Conservation (phyloP, 2,329 filamentous ascomycete genomes). For the Helotiales sp. region DNA sequence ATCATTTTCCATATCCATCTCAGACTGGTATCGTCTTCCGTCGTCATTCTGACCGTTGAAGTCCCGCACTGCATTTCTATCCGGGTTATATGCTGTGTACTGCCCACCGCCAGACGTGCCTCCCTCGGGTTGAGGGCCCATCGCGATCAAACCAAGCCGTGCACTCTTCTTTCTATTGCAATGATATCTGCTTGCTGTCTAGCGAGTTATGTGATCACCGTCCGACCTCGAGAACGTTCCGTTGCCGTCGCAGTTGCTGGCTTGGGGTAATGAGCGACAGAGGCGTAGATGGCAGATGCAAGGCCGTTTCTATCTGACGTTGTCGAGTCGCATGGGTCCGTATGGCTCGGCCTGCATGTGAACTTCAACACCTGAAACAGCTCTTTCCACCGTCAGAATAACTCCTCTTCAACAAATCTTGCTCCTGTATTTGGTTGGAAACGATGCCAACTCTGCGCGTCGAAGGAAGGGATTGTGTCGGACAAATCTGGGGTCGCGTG, state of each 20-base stretch:
- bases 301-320: slow-evolving; percentile 19
- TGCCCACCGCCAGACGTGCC: slow-evolving; percentile 33
- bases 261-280: slow-evolving; percentile 16
- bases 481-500: slow-evolving; percentile 17
- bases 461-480: slow-evolving; percentile 5
- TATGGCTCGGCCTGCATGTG: slow-evolving; percentile 30
- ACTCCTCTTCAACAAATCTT: slow-evolving; percentile 16
- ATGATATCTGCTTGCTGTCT: not conserved
- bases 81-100: slow-evolving; percentile 12
- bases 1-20: slow-evolving; percentile 26
- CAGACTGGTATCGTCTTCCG: slow-evolving; percentile 25
- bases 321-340: slow-evolving; percentile 31
- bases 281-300: slow-evolving; percentile 11
- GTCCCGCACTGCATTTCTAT: slow-evolving; percentile 4
- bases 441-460: slow-evolving; percentile 19
- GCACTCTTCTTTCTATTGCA: not conserved
- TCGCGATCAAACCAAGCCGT: slow-evolving; percentile 17
- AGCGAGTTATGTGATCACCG: not conserved
- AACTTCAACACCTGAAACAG: slow-evolving; percentile 34
- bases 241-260: slow-evolving; percentile 19
- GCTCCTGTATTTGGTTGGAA: slow-evolving; percentile 14
- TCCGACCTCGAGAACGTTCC: not conserved
- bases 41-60: slow-evolving; percentile 17
- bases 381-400: slow-evolving; percentile 24
- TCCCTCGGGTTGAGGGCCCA: slow-evolving; percentile 40